Percentiles rank a stretch among this genome's conserved stretches.
Evolutionary conservation across 2,329 filamentous ascomycete species (phyloP).

Genomic region (Graphiopsis chlorocephala): DNA sequence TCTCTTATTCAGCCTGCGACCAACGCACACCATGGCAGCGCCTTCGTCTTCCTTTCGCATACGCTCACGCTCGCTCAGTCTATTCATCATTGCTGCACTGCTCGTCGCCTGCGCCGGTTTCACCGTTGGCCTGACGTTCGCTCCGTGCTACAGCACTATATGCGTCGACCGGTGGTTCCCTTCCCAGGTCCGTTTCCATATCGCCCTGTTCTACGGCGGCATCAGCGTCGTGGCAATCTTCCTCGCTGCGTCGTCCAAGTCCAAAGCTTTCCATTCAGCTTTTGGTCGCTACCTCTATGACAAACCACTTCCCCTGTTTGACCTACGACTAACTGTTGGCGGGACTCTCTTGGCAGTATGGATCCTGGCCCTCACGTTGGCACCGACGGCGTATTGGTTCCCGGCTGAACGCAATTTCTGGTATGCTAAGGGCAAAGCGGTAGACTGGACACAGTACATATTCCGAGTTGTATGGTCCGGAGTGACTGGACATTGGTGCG

Average conservation of each 20-base stretch:
- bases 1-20: too few species aligned
- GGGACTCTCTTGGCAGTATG: neutral
- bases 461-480: neutral
- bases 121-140: conserved; percentile 14
- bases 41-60: neutral
- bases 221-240: neutral
- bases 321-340: neutral
- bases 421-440: neutral
- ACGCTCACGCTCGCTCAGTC: neutral
- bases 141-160: conserved; percentile 9
- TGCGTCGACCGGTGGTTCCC: conserved; percentile 3
- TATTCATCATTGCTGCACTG: neutral
- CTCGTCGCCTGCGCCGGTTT: conserved; percentile 7
- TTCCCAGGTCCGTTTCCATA: neutral
- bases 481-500: neutral
- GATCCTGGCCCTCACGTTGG: neutral
- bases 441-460: neutral
- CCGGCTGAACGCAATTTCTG: neutral
- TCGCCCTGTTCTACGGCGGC: neutral
- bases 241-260: neutral
- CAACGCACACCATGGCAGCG: neutral
- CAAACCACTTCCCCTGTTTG: neutral
- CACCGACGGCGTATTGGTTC: neutral
- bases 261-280: neutral
- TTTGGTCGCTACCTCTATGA: neutral